Evolutionary conservation across 768 basidiomycete species (phyloP).

Genomic region (Kwoniella bestiolae): DNA sequence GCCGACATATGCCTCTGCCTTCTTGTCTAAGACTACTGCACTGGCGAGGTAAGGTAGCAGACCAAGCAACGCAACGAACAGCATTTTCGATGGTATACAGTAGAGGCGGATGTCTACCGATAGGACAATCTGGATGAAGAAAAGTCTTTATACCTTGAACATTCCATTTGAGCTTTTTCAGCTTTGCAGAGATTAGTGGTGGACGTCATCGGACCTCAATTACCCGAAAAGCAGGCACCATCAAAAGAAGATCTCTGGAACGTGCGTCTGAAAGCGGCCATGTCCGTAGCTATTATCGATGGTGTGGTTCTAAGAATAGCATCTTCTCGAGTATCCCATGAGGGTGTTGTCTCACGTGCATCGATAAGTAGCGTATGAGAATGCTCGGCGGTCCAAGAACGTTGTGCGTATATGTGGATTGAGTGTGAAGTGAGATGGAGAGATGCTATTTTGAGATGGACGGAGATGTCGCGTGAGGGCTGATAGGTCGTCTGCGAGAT

Average conservation of each 20-base stretch:
- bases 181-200: neutral
- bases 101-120: too few species aligned
- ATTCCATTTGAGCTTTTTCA: neutral
- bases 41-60: constrained; percentile 34
- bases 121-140: too few species aligned
- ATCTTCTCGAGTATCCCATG: too few species aligned
- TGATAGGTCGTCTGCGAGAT: neutral
- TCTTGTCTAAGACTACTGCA: constrained; percentile 34
- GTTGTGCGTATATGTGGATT: too few species aligned
- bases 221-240: neutral
- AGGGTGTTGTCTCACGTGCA: neutral
- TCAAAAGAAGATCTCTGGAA: neutral
- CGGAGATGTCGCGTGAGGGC: neutral
- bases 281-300: neutral
- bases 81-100: neutral
- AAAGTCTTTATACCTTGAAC: too few species aligned
- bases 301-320: neutral
- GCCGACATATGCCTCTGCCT: constrained; percentile 30
- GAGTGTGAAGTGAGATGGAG: neutral
- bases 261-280: neutral
- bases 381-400: too few species aligned
- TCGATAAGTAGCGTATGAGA: neutral
- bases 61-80: constrained; percentile 23
- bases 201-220: neutral
- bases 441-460: too few species aligned